These are phyloP conservation scores for Lathyrus sativus DNA, from an alignment of 306 rosid species.

Conservation along the genomic window DNA sequence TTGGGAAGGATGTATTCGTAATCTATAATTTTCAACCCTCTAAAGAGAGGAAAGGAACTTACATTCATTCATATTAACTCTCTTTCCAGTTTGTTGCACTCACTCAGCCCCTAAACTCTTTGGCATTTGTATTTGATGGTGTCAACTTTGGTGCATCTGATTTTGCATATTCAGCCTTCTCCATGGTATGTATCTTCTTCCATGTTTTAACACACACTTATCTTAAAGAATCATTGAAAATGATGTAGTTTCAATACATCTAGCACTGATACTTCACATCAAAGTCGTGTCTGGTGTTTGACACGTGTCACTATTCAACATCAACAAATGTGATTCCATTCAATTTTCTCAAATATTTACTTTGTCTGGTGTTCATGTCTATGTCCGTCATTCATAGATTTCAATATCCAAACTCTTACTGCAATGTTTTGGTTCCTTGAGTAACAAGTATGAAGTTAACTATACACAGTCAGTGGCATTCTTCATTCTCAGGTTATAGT, in stretches of 20 bases:
- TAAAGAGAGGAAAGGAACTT: conserved; percentile 32
- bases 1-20: conserved; percentile 5
- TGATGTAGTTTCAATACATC: background rate
- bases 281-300: background rate
- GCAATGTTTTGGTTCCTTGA: background rate
- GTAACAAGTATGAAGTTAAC: conserved; percentile 13
- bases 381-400: background rate
- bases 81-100: conserved; percentile 79
- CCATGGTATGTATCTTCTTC: conserved; percentile 67
- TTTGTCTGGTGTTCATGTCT: background rate
- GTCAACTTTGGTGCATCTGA: conserved; percentile 98
- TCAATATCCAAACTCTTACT: conserved; percentile 4
- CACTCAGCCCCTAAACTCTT: conserved; percentile 85
- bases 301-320: background rate
- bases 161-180: conserved; percentile 92
- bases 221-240: background rate
- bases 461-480: background rate
- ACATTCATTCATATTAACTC: conserved; percentile 29
- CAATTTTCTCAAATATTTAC: background rate
- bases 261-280: background rate
- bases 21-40: background rate
- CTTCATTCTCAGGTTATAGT: conserved; percentile 65
- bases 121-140: conserved; percentile 96
- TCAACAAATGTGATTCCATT: background rate
- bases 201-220: background rate